Conservation (phyloP, 495 filamentous ascomycete genomes). For the Penicillium argentinense region DNA sequence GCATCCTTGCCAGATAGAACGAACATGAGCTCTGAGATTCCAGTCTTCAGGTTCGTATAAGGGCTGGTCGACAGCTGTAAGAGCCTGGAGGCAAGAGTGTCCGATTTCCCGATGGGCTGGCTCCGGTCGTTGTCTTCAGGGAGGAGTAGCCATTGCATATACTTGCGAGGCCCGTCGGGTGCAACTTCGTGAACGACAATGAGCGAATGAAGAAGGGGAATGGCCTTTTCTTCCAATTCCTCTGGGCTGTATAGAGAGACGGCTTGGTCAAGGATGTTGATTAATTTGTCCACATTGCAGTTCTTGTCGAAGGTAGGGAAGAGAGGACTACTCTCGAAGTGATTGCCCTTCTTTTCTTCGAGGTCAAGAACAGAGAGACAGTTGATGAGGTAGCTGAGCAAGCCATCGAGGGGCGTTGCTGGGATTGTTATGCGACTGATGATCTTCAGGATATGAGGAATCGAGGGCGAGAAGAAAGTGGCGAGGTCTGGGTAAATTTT, state of each 20-base stretch:
- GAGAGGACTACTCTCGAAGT: constrained; percentile 45
- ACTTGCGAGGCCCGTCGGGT: constrained; percentile 56
- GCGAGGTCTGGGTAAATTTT: constrained; percentile 64
- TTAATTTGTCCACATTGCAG: constrained; percentile 63
- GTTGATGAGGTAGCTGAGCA: constrained; percentile 70
- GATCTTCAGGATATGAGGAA: constrained; percentile 72
- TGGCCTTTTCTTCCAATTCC: constrained; percentile 65
- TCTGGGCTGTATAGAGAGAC: constrained; percentile 58
- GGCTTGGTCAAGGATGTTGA: constrained; percentile 71
- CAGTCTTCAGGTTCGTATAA: constrained; percentile 67
- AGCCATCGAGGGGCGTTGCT: constrained; percentile 56
- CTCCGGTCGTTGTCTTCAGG: constrained; percentile 80
- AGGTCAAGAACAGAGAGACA: constrained; percentile 77
- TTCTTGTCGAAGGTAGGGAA: constrained; percentile 68
- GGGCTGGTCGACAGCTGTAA: constrained; percentile 78
- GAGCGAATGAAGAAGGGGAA: constrained; percentile 72
- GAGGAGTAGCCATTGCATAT: constrained; percentile 67
- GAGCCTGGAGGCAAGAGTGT: constrained; percentile 73
- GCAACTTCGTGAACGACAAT: constrained; percentile 72
- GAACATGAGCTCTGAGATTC: constrained; percentile 80
- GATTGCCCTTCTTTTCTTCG: constrained; percentile 42
- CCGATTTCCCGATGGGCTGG: constrained; percentile 71
- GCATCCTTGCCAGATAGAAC: constrained; percentile 78
- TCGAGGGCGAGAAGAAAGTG: constrained; percentile 60
- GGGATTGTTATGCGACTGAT: constrained; percentile 58